phyloP scores from a whole-genome alignment of 257 asterid species.

The Leonotis leonurus region DNA sequence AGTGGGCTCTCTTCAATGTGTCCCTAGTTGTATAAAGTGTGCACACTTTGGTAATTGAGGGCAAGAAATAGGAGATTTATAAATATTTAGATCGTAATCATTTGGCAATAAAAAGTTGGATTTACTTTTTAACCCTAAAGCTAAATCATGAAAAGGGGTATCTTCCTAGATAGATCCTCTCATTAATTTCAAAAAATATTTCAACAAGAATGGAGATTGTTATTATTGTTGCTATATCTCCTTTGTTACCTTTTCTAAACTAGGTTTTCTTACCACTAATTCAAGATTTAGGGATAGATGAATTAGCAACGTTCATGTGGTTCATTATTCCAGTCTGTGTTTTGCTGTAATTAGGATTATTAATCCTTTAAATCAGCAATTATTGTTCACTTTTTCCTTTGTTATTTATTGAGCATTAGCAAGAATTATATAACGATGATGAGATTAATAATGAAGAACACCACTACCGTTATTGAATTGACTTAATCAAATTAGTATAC shows the following conservation, averaged over 20 bases:
- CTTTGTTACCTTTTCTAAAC: background rate
- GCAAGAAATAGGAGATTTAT: conserved; percentile 3
- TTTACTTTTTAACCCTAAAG: conserved; percentile 57
- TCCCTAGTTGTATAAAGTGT: conserved; percentile 28
- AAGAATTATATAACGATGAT: conserved; percentile 8
- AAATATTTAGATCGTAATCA: conserved; percentile 37
- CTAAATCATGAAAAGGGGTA: conserved; percentile 45
- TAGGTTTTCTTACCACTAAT: conserved; percentile 7
- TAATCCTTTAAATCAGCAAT: conserved; percentile 14
- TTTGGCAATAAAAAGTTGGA: conserved; percentile 50
- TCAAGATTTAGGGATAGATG: background rate
- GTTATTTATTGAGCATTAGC: conserved; percentile 2
- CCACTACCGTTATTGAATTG: background rate
- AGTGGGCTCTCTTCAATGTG: conserved; percentile 54
- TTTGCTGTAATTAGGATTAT: background rate
- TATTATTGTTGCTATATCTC: background rate
- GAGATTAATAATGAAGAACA: conserved; percentile 13
- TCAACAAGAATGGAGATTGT: conserved; percentile 5
- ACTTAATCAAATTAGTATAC: conserved; percentile 1
- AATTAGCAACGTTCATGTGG: background rate
- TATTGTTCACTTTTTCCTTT: conserved; percentile 31
- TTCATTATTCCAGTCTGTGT: background rate
- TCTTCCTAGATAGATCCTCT: conserved; percentile 40
- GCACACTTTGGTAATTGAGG: conserved; percentile 29
- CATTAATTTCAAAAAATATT: conserved; percentile 20